Conservation (phyloP, 2,329 filamentous ascomycete genomes). For the Fusarium staphyleae region DNA sequence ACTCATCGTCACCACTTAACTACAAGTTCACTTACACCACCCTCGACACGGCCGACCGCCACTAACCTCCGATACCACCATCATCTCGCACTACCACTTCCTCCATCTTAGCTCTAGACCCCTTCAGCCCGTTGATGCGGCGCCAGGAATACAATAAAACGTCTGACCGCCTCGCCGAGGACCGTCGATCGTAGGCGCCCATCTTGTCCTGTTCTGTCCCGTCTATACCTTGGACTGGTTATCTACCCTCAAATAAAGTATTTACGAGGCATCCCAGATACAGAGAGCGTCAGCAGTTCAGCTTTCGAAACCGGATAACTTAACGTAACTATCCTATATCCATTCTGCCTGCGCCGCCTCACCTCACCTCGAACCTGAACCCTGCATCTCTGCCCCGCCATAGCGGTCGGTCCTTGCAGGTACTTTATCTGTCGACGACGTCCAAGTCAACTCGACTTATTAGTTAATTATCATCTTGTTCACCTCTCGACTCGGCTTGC, state of each 20-base stretch:
- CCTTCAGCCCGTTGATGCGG: slow-evolving; percentile 27
- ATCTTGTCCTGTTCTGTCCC: slow-evolving; percentile 21
- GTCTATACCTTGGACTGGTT: slow-evolving; percentile 4
- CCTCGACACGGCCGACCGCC: slow-evolving; percentile 7
- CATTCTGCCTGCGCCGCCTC: slow-evolving; percentile 10
- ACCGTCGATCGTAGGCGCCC: slow-evolving; percentile 20
- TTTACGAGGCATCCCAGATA: slow-evolving; percentile 13
- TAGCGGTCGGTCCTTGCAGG: slow-evolving; percentile 11
- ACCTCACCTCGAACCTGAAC: slow-evolving; percentile 30
- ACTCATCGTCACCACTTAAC: slow-evolving; percentile 27
- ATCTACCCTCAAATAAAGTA: slow-evolving; percentile 17
- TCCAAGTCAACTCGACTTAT: slow-evolving; percentile 8
- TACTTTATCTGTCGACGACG: background rate
- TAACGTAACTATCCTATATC: no score
- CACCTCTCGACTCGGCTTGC: background rate
- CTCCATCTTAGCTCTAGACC: slow-evolving; percentile 27
- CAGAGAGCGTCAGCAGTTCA: background rate
- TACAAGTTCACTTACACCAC: slow-evolving; percentile 25
- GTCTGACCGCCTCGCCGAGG: slow-evolving; percentile 37
- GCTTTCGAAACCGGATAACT: background rate
- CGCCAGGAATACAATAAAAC: slow-evolving; percentile 38
- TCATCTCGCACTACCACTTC: slow-evolving; percentile 21
- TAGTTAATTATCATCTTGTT: background rate
- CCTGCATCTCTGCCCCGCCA: slow-evolving; percentile 32
- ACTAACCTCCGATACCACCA: slow-evolving; percentile 9